Conservation (phyloP, 768 basidiomycete species). For the Auriscalpium microsporum region DNA sequence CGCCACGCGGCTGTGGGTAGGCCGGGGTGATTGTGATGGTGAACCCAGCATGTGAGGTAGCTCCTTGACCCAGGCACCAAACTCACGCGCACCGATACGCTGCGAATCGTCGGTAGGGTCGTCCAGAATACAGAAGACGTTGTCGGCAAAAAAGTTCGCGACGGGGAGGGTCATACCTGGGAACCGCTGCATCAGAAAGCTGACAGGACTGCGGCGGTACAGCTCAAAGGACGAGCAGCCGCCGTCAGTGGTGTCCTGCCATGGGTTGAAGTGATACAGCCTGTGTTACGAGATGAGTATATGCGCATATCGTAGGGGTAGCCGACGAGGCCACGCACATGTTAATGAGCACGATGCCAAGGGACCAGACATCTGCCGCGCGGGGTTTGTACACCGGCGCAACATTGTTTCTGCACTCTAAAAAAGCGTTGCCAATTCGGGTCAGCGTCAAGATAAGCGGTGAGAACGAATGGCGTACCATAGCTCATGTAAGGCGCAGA, state of each 20-base stretch:
- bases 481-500: conserved; percentile 99
- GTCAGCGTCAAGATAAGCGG: conserved; percentile 7
- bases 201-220: conserved; percentile 69
- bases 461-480: conserved; percentile 41
- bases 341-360: conserved; percentile 98
- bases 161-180: conserved; percentile 81
- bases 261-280: conserved; percentile 97
- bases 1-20: conserved; percentile 45
- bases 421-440: conserved; percentile 1
- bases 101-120: conserved; percentile 49
- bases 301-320: conserved; percentile 3
- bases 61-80: conserved; percentile 79
- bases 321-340: conserved; percentile 46
- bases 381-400: conserved; percentile 90
- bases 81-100: conserved; percentile 72
- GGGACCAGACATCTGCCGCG: conserved; percentile 97
- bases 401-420: conserved; percentile 97
- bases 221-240: conserved; percentile 74
- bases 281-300: conserved; percentile 27
- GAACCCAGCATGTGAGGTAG: conserved; percentile 62
- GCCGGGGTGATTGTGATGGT: conserved; percentile 25
- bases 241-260: conserved; percentile 88
- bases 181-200: conserved; percentile 87
- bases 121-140: conserved; percentile 75
- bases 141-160: conserved; percentile 77